A percentile compares a stretch with the other conserved stretches of the same genome.
phyloP scores from a whole-genome alignment of 305 asterid genomes.

The Fraxinus sp. region DNA sequence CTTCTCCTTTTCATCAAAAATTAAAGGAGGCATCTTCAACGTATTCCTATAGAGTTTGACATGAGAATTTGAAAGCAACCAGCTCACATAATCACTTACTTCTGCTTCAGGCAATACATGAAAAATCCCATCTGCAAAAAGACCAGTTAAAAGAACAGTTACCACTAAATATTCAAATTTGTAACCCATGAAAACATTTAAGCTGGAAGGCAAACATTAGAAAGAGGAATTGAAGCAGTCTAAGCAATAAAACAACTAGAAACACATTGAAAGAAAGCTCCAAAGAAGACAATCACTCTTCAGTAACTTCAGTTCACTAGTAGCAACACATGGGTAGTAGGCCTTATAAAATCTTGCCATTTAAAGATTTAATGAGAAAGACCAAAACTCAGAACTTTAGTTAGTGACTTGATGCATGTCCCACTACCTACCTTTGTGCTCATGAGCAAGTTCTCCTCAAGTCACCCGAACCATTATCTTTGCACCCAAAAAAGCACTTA shows the following conservation, averaged over 20 bases:
- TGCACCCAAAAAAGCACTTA: background rate
- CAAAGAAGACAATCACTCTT: background rate
- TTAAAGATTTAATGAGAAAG: background rate
- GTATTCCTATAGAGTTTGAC: constrained; percentile 59
- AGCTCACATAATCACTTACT: constrained; percentile 46
- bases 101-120: constrained; percentile 57
- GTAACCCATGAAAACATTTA: background rate
- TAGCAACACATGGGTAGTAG: background rate
- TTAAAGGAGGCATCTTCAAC: constrained; percentile 82
- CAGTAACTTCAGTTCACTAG: too few relatives aligned
- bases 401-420: background rate
- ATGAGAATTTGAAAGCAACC: constrained; percentile 57
- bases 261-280: background rate
- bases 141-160: constrained; percentile 20
- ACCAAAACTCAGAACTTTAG: background rate
- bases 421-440: background rate
- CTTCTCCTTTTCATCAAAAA: constrained; percentile 66
- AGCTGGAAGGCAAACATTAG: background rate
- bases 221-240: background rate
- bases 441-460: background rate
- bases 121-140: constrained; percentile 62
- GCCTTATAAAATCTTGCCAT: background rate
- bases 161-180: constrained; percentile 16
- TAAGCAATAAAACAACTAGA: background rate
- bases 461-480: background rate